Evolutionary conservation across 2,329 filamentous ascomycete genomes (phyloP).

Genomic region (Elsinoe fawcettii): DNA sequence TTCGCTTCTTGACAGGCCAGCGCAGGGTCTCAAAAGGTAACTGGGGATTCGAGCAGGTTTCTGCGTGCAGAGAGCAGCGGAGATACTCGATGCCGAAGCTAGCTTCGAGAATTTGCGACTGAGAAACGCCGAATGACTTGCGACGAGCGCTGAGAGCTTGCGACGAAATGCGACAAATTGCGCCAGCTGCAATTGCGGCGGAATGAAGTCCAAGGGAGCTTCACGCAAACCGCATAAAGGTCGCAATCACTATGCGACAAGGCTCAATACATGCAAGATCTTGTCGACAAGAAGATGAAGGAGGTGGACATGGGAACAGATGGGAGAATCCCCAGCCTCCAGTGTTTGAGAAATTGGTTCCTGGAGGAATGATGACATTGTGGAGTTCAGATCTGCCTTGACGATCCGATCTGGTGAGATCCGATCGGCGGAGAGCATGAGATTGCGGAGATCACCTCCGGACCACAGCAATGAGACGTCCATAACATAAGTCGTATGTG

Average conservation of each 20-base stretch:
- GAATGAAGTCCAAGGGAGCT: neutral
- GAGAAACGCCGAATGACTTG: neutral
- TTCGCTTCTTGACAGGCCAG: neutral
- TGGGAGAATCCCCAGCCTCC: neutral
- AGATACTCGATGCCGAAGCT: neutral
- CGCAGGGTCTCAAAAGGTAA: too few relatives aligned
- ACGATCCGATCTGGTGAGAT: constrained; percentile 10
- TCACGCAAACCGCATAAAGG: neutral
- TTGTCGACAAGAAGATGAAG: neutral
- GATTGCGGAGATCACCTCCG: constrained; percentile 1
- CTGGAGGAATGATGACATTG: constrained; percentile 7
- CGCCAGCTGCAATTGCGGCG: neutral
- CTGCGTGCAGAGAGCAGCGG: neutral
- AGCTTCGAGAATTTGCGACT: neutral
- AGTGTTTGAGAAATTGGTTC: neutral
- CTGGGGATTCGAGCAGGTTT: too few relatives aligned
- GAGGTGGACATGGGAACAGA: neutral
- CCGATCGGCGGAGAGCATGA: neutral
- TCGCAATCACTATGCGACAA: neutral
- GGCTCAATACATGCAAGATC: neutral
- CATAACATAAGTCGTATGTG: too few relatives aligned
- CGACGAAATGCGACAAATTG: neutral
- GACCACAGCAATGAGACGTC: too few relatives aligned
- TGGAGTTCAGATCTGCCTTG: constrained; percentile 6
- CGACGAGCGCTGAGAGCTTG: neutral